Base-by-base conservation (phyloP, 495 filamentous ascomycete genomes). In the Xylaria longipes region DNA sequence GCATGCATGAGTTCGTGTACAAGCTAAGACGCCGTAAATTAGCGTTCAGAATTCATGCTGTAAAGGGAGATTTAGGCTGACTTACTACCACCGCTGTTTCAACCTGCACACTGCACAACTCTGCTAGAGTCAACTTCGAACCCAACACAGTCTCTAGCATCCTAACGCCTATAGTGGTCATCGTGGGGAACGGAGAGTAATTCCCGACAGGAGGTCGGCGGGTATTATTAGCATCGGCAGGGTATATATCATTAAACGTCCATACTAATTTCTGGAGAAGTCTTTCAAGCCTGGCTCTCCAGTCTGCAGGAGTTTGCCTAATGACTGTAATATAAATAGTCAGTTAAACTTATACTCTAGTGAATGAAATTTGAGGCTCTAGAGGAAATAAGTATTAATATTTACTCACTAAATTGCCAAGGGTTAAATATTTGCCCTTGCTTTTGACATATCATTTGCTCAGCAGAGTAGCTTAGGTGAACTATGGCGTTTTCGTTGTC, bases 1-100 rank as follows among this genome's bases (percentile, higher is more conserved):
- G 57, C 57, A 39, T 61, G 57, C 31, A 37, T 35, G n/a, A 61
- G 57, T 39, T 61, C 57, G 31, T 61, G 57, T 39, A 37, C n/a
- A 4, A 39, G 11, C 57, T 61, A 20, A 8, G 2, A 7, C 4
- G 43, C 17, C 3, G 20, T 27, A 3, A 52, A 52, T 52, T 25
- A 52, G 12, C 27, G 2, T 9, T 9, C n/a, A n/a, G 27, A 27
- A 52, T 14, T n/a, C 48, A 27, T 14, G 22, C 9, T 1, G 25
- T 5, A 39, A 61, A 17, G 12, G 31, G 41, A 17, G 12, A 1
- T 45, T 17, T 31, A 9, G 17, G 15, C 31, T 61, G 7, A 39
- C 57, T 37, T 35, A 37, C 29, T 37, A 11, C 8, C 2, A 39
- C 1, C 2, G 57, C 57, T 5, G 5, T 9, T 14, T 37, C 29